phyloP scores from a whole-genome alignment of 2,329 filamentous ascomycete species.

The Aureobasidium sp. region DNA sequence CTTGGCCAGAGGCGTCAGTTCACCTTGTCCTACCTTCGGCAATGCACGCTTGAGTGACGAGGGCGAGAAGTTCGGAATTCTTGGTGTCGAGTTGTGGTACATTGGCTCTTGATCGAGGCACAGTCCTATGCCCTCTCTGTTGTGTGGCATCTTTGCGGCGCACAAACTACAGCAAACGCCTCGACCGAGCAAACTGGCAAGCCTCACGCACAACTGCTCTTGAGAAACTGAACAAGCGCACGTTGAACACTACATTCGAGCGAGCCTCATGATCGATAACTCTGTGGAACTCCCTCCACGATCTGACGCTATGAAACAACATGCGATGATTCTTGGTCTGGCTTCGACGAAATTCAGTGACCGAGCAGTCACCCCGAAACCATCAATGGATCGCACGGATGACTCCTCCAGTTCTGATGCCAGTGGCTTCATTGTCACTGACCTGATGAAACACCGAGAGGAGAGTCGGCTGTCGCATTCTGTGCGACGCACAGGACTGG shows the following conservation, averaged over 20 bases:
- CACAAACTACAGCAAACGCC: neutral
- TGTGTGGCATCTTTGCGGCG: neutral
- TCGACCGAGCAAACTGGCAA: neutral
- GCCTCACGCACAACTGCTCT: neutral
- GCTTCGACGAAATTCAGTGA: neutral
- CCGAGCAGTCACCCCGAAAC: neutral
- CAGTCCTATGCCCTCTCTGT: neutral
- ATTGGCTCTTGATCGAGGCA: conserved; percentile 48
- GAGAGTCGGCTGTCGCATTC: too few species aligned
- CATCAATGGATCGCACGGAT: neutral
- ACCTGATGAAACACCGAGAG: too few species aligned
- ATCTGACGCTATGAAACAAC: neutral
- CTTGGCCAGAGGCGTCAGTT: conserved; percentile 75
- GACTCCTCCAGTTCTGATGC: neutral
- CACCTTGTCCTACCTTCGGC: conserved; percentile 80
- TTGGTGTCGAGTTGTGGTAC: conserved; percentile 91
- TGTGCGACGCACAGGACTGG: too few species aligned
- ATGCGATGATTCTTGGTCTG: too few species aligned
- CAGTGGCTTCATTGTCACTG: neutral
- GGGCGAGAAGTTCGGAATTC: conserved; percentile 80
- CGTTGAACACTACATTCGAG: neutral
- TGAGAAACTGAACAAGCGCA: neutral
- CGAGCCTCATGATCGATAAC: neutral
- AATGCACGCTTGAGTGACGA: conserved; percentile 92
- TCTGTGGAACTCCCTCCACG: neutral